These are phyloP conservation scores for Torulaspora franciscae DNA, from an alignment of 805 yeast genomes.

Conservation along the genomic window DNA sequence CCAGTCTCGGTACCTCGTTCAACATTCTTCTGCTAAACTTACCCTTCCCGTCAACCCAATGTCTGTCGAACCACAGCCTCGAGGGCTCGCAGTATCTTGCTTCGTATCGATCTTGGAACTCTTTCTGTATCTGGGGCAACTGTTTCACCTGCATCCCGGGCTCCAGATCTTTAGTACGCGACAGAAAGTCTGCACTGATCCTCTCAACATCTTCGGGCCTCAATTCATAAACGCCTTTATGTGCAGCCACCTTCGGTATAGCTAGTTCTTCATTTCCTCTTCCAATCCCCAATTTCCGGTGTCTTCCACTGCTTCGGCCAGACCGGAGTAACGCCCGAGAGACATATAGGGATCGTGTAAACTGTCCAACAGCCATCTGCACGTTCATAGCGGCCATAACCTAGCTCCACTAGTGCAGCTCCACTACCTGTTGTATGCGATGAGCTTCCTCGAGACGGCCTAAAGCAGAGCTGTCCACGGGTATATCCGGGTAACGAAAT, in stretches of 20 bases:
- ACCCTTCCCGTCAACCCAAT: not conserved
- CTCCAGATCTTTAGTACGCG: constrained; percentile 28
- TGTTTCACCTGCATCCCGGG: constrained; percentile 28
- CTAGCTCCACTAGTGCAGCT: not conserved
- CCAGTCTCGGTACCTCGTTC: constrained; percentile 1
- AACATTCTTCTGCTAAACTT: constrained; percentile 1
- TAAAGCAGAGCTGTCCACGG: no score
- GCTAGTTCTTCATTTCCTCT: not conserved
- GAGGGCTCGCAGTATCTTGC: constrained; percentile 27
- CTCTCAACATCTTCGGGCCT: constrained; percentile 13
- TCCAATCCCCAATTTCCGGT: not conserved
- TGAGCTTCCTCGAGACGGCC: not conserved
- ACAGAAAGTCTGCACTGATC: constrained; percentile 20
- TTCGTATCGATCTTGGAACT: constrained; percentile 19
- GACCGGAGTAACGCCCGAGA: not conserved
- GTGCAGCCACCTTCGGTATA: constrained; percentile 1
- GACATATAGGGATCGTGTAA: not conserved
- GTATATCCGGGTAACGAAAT: no score
- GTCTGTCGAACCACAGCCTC: constrained; percentile 21
- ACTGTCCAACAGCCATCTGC: not conserved
- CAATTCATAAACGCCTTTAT: not conserved
- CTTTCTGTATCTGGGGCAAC: constrained; percentile 19
- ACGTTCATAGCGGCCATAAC: not conserved
- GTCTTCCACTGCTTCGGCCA: not conserved
- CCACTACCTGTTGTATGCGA: no score